phyloP scores from a whole-genome alignment of 768 basidiomycete genomes.

The Tylopilus cervinicoccineus region DNA sequence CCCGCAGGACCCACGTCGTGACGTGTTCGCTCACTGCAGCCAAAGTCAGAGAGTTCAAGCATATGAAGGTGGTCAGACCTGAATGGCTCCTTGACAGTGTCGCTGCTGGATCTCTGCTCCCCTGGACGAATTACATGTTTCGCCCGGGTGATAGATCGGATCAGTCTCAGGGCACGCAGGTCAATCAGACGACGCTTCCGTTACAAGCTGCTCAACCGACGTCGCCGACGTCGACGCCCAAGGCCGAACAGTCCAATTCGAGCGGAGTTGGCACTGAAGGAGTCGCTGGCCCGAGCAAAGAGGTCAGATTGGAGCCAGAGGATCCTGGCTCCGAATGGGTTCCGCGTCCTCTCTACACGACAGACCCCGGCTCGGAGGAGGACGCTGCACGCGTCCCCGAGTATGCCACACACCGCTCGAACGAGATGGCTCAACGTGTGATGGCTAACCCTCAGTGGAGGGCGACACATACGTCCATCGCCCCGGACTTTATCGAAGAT shows the following conservation, averaged over 20 bases:
- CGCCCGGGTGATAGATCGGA: slow-evolving; percentile 46
- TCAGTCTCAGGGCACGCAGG: slow-evolving; percentile 41
- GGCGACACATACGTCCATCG: slow-evolving; percentile 79
- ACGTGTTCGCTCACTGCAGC: slow-evolving; percentile 88
- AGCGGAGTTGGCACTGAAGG: not conserved
- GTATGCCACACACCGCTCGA: slow-evolving; percentile 69
- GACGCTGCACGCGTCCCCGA: slow-evolving; percentile 48
- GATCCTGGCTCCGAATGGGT: slow-evolving; percentile 5
- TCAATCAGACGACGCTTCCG: slow-evolving; percentile 18
- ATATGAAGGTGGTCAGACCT: slow-evolving; percentile 87
- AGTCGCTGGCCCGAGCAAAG: slow-evolving; percentile 1
- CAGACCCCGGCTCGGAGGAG: slow-evolving; percentile 40
- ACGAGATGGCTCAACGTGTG: slow-evolving; percentile 67
- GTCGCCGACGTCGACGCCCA: not conserved
- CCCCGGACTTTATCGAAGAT: slow-evolving; percentile 81
- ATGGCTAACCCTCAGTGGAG: slow-evolving; percentile 88
- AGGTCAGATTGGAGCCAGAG: not conserved
- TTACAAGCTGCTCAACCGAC: slow-evolving; percentile 5
- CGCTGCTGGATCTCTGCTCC: slow-evolving; percentile 59
- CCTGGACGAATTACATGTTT: slow-evolving; percentile 77
- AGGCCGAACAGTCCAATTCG: not conserved
- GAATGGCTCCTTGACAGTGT: slow-evolving; percentile 87
- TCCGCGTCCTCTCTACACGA: slow-evolving; percentile 31
- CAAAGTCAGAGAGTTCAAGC: slow-evolving; percentile 83
- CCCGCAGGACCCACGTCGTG: slow-evolving; percentile 78